These are phyloP conservation scores for Apiotrichum veenhuisii DNA, from an alignment of 1,284 basidiomycete species.

Conservation along the genomic window DNA sequence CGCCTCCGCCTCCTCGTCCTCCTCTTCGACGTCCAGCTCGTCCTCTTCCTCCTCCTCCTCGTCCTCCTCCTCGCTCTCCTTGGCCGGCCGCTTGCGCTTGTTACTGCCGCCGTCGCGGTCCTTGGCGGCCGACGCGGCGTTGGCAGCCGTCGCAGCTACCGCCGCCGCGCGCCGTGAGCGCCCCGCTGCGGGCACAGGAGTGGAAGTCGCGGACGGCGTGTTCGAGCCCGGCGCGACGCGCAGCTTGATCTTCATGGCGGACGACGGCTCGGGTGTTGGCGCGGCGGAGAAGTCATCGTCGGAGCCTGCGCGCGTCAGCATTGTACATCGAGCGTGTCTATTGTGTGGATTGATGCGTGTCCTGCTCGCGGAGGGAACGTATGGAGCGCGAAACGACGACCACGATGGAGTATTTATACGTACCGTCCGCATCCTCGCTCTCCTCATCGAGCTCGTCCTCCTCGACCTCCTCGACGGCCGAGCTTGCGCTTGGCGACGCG, in stretches of 20 bases:
- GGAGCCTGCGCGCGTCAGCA: slow-evolving; percentile 5
- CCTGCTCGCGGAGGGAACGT: no score
- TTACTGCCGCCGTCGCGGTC: not conserved
- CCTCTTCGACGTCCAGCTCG: slow-evolving; percentile 11
- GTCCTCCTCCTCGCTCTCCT: not conserved
- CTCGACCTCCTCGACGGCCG: slow-evolving; percentile 10
- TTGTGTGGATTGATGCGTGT: no score
- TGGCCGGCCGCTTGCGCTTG: slow-evolving; percentile 1
- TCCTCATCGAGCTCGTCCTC: slow-evolving; percentile 22
- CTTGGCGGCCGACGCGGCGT: not conserved
- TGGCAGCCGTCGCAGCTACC: not conserved
- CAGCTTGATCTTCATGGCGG: slow-evolving; percentile 10
- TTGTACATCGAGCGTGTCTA: no score
- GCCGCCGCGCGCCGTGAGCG: slow-evolving; percentile 1
- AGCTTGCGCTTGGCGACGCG: slow-evolving; percentile 10
- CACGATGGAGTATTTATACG: not conserved
- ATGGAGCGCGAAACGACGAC: no score
- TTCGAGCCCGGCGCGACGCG: slow-evolving; percentile 4
- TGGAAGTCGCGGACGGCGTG: not conserved
- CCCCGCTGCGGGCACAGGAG: not conserved
- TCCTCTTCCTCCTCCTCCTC: slow-evolving; percentile 19
- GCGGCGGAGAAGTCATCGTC: slow-evolving; percentile 14
- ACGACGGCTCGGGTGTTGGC: not conserved
- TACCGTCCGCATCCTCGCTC: slow-evolving; percentile 10
- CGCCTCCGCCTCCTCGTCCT: slow-evolving; percentile 11